Conservation (phyloP, 1,139 yeast genomes). For the Yamadazyma kanchanaburiensis region DNA sequence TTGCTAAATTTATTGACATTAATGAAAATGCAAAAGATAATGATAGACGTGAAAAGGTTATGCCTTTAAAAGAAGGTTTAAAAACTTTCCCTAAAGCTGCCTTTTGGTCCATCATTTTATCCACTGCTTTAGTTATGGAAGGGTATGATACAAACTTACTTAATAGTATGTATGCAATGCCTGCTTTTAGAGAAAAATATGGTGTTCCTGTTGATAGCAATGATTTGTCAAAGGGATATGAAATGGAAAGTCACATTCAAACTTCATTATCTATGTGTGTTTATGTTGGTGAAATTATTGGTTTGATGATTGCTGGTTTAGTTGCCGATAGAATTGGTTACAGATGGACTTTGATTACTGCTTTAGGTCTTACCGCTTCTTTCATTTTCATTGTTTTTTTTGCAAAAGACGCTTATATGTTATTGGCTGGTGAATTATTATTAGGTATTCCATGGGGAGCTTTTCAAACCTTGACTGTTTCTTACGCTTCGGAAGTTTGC, state of each 20-base stretch:
- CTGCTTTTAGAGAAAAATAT: constrained; percentile 32
- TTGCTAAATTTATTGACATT: constrained; percentile 41
- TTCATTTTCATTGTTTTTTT: constrained; percentile 50
- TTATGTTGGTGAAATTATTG: constrained; percentile 44
- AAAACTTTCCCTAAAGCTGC: constrained; percentile 41
- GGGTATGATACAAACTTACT: constrained; percentile 42
- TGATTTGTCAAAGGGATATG: constrained; percentile 25
- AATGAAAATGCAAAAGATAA: constrained; percentile 38
- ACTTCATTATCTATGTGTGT: constrained; percentile 44
- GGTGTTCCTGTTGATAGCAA: constrained; percentile 20
- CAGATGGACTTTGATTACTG: constrained; percentile 38
- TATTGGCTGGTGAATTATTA: constrained; percentile 44
- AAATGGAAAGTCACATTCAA: constrained; percentile 47
- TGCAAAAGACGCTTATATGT: constrained; percentile 36
- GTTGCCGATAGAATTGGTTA: constrained; percentile 47
- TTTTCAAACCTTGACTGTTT: constrained; percentile 45
- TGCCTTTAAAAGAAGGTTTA: constrained; percentile 42
- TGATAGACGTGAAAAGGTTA: constrained; percentile 37
- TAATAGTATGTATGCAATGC: constrained; percentile 34
- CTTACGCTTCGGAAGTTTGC: constrained; percentile 52
- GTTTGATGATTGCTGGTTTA: constrained; percentile 41
- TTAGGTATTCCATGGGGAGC: constrained; percentile 54
- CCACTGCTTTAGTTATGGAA: constrained; percentile 41
- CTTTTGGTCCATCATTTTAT: constrained; percentile 37
- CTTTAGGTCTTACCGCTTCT: constrained; percentile 30